Base-by-base conservation (phyloP, 108 stramenopile genomes). In the Nitzschia inconspicua region DNA sequence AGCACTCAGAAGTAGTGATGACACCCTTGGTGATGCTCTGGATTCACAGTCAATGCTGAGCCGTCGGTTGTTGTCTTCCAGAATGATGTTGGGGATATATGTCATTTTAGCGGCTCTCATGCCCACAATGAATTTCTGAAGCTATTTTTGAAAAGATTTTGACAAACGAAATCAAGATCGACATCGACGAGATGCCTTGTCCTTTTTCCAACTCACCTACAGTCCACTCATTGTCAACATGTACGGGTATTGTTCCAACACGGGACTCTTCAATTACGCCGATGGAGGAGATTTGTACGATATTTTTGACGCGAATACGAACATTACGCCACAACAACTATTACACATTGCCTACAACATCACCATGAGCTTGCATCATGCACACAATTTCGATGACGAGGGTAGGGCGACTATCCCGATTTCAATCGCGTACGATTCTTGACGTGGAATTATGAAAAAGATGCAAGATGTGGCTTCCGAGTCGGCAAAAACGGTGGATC, bases 391-490 rank as follows among this genome's bases (percentile, higher is more conserved):
- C 8, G 79, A 78, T 50, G 75, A 68, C 8, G 58, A 71, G 24
- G 80, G 80, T 5, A 24, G 72, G 26, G 53, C 84, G 16, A 69
- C 78, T 36, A 75, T 85, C 80, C 77, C 52, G 87, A 88, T 53
- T 88, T 88, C 56, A 88, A 88, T 68, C 79, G 87, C 44, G 84
- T 74, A 30, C 60, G 87, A 42, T 80, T 85, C 40, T 65, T 88
- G 44, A 32, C 64, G 52, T 73, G 27, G 74, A 78, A 50, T 30
- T 18, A 47, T 1, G 35, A 40, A 20, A 10, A 10, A 18, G 26
- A 69, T 25, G 57, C 64, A 41, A 20, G 51, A 29, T 86, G 85
- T 62, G 73, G 76, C 11, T 86, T 83, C 41, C 7, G 18, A 1
- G 77, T 86, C 24, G 68, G 57, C 22, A 70, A 70, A 30, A 83